Conservation (phyloP, 2,329 filamentous ascomycete genomes). For the Neopestalotiopsis clavispora region DNA sequence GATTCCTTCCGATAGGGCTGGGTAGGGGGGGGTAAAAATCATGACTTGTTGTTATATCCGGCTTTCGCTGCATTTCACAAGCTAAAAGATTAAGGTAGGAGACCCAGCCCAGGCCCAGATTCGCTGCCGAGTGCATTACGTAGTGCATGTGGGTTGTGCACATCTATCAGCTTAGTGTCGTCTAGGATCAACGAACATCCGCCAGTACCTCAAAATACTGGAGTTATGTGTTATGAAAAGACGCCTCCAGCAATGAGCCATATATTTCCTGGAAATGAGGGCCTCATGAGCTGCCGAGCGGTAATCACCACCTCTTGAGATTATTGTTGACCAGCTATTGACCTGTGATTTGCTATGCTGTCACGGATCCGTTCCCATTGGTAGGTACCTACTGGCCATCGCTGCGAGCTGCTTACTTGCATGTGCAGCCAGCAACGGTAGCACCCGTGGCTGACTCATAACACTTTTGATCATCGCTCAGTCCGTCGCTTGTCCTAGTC, state of each 20-base stretch:
- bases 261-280: not conserved
- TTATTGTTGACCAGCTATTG: not conserved
- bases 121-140: not conserved
- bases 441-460: not conserved
- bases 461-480: not conserved
- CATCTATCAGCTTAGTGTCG: not conserved
- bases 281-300: not conserved
- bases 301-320: not conserved
- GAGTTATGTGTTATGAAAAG: not conserved
- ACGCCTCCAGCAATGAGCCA: not conserved
- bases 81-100: too few relatives aligned
- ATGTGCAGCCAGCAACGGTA: not conserved
- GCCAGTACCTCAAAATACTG: not conserved
- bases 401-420: not conserved
- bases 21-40: not conserved
- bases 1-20: conserved; percentile 6
- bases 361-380: not conserved
- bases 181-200: not conserved
- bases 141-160: not conserved
- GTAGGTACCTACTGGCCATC: not conserved
- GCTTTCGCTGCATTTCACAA: not conserved
- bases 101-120: too few relatives aligned
- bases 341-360: not conserved
- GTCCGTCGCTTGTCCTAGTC: not conserved
- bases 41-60: conserved; percentile 5